Evolutionary conservation across 495 filamentous ascomycete genomes (phyloP).

Genomic region (Ramalina intermedia): DNA sequence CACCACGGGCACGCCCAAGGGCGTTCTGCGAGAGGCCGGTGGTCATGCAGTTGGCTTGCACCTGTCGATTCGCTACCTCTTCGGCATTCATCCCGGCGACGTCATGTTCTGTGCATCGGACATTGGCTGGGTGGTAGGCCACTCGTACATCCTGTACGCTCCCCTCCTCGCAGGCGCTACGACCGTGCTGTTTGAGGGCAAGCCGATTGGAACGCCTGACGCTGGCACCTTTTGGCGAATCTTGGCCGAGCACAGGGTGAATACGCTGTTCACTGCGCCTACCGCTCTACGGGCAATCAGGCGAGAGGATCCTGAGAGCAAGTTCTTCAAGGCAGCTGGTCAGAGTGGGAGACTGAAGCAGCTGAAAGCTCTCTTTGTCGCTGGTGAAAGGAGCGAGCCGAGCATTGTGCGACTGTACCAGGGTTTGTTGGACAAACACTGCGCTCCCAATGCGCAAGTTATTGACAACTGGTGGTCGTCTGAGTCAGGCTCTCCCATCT

Average conservation of each 20-base stretch:
- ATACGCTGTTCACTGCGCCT: slow-evolving; percentile 71
- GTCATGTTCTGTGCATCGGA: slow-evolving; percentile 77
- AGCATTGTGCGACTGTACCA: slow-evolving; percentile 71
- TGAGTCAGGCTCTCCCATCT: slow-evolving; percentile 80
- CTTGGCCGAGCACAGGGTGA: slow-evolving; percentile 71
- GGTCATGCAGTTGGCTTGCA: slow-evolving; percentile 81
- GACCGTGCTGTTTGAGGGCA: slow-evolving; percentile 82
- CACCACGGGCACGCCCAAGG: slow-evolving; percentile 80
- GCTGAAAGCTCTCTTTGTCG: slow-evolving; percentile 64
- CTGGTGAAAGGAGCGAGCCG: slow-evolving; percentile 81
- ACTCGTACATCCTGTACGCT: slow-evolving; percentile 75
- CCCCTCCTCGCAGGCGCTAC: slow-evolving; percentile 73
- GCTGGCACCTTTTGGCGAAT: slow-evolving; percentile 81
- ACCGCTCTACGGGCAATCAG: slow-evolving; percentile 78
- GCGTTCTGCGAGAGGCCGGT: slow-evolving; percentile 68
- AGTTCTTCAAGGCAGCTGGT: slow-evolving; percentile 44
- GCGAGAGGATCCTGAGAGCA: slow-evolving; percentile 66
- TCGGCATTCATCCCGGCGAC: slow-evolving; percentile 65
- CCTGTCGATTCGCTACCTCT: slow-evolving; percentile 63
- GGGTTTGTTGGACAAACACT: slow-evolving; percentile 48
- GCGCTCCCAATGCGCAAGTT: slow-evolving; percentile 47
- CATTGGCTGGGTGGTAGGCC: slow-evolving; percentile 67
- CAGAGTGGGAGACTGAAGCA: slow-evolving; percentile 49
- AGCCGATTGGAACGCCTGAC: slow-evolving; percentile 80
- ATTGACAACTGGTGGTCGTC: slow-evolving; percentile 97